These are phyloP conservation scores for Torulaspora globosa DNA, from an alignment of 1,139 yeast genomes.

Conservation along the genomic window DNA sequence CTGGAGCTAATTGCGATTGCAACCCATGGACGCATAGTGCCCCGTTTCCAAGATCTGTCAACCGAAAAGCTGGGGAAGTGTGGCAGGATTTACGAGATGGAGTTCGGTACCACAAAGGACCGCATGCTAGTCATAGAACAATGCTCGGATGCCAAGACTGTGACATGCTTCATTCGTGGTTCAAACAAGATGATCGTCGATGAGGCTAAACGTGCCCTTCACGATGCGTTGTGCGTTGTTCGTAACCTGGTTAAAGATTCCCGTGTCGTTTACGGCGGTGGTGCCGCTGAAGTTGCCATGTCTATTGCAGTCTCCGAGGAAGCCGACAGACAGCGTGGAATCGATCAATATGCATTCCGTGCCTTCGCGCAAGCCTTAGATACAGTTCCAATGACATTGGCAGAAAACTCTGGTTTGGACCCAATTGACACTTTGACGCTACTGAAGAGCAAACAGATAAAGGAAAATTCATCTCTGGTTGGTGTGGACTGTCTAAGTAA, in stretches of 20 bases:
- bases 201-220: conserved; percentile 93
- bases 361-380: conserved; percentile 92
- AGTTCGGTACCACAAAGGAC: conserved; percentile 94
- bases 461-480: conserved; percentile 61
- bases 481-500: conserved; percentile 94
- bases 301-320: conserved; percentile 88
- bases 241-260: conserved; percentile 90
- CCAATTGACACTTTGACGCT: conserved; percentile 86
- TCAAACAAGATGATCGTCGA: conserved; percentile 97
- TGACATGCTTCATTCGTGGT: conserved; percentile 90
- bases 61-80: conserved; percentile 83
- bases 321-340: conserved; percentile 90
- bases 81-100: conserved; percentile 78
- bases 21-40: conserved; percentile 94
- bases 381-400: conserved; percentile 87
- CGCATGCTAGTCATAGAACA: conserved; percentile 94
- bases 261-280: conserved; percentile 97
- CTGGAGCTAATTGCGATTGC: conserved; percentile 95
- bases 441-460: conserved; percentile 80
- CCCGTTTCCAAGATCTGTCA: conserved; percentile 88
- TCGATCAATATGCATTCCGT: conserved; percentile 96
- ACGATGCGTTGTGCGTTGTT: conserved; percentile 95
- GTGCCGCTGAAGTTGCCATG: conserved; percentile 94
- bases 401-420: conserved; percentile 93
- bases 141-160: conserved; percentile 83